A percentile compares a stretch with the other conserved stretches of the same genome.
These are phyloP conservation scores for Mortierella sp. DNA, from an alignment of 371 early-diverging fungal species.

Conservation along the genomic window DNA sequence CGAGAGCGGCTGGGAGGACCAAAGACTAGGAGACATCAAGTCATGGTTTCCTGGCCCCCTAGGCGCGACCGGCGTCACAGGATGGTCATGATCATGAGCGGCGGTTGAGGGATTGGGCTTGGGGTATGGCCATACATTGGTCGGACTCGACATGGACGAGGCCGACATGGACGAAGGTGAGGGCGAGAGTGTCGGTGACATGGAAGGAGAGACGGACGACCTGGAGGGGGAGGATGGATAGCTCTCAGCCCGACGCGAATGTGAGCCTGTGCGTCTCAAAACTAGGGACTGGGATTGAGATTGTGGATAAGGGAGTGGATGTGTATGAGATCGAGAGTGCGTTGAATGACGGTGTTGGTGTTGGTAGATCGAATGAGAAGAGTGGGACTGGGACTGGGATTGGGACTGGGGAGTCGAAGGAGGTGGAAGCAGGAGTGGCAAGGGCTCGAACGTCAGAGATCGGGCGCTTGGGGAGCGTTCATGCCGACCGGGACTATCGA, in stretches of 20 bases:
- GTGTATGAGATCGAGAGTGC: background rate
- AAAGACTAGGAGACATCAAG: no score
- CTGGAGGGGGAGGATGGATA: conserved; percentile 24
- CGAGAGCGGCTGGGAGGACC: background rate
- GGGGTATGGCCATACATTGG: conserved; percentile 31
- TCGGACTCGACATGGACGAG: conserved; percentile 34
- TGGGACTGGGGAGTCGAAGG: conserved; percentile 19
- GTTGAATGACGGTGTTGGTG: no score
- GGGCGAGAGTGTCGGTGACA: conserved; percentile 33
- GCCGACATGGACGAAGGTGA: conserved; percentile 33
- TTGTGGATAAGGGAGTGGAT: conserved; percentile 11
- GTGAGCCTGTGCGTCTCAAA: background rate
- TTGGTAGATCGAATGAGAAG: no score
- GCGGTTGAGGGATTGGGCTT: background rate
- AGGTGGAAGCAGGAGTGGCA: conserved; percentile 1
- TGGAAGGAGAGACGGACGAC: conserved; percentile 30
- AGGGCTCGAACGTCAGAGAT: conserved; percentile 2
- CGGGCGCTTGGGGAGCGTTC: conserved; percentile 5
- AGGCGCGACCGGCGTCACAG: conserved; percentile 12
- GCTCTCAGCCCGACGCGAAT: conserved; percentile 18
- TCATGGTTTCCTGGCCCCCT: background rate
- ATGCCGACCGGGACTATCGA: conserved; percentile 1
- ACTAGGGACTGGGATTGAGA: background rate
- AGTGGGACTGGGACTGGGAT: conserved; percentile 3
- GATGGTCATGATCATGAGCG: conserved; percentile 1